Base-by-base conservation (phyloP, 805 yeast species). In the Peterozyma xylosa region DNA sequence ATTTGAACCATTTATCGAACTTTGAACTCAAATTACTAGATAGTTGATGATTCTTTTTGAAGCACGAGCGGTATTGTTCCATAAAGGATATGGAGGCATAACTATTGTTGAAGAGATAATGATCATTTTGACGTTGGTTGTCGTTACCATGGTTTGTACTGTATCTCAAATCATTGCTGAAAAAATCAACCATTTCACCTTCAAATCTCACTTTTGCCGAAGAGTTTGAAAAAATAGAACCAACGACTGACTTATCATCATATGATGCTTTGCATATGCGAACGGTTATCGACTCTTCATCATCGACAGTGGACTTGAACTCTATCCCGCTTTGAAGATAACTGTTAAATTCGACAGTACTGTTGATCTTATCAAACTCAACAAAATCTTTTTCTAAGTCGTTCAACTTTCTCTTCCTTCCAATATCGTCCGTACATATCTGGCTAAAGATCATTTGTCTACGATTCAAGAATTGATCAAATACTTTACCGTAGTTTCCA, bases 1-100 rank as follows among this genome's bases (percentile, higher is more conserved):
- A 48, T 13, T 55, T 61, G 51, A 60, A 62, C 68, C 68, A 63
- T 45, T 57, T 61, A 3, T 62, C 51, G 17, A 63, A 46, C 10
- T 57, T 45, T 43, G 59, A 60, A 35, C 53, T 56, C 36, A 56
- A 53, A 13, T 58, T 58, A 40, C 57, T 54, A 43, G 52, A 50
- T 35, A 47, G 40, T 21, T 58, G 47, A 14, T 53, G 48, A 35
- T 53, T 55, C 42, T 59, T 60, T 29, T 59, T 56, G 3, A 60
- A 18, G 5, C 64, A 59, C 1, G 59, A 11, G 5, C 46, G 10
- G 4, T 34, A 39, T 16, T 16, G 11, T 33, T 41, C 14, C 38
- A 37, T 16, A 33, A 15, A 33, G 17, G 21, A 30, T 16, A 15
- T 9, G 17, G 30, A 17, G 13, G n/a, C 13, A 21, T 21, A 21